phyloP scores from a whole-genome alignment of 352 stramenopile genomes.

The Pythium myriotylum region DNA sequence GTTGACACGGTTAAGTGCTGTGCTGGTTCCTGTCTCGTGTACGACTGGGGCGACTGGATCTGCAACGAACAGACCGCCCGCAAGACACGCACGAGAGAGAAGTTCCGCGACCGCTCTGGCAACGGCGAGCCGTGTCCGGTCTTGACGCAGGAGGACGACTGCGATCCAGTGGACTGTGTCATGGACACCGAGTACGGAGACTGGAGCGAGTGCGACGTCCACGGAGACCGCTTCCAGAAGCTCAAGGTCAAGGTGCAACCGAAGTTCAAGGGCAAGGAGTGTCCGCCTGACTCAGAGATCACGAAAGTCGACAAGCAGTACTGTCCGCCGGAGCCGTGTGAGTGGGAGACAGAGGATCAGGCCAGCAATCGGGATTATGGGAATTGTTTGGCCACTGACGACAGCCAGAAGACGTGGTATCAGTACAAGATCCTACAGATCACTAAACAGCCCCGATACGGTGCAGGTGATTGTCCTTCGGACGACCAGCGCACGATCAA shows the following conservation, averaged over 20 bases:
- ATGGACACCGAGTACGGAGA: conserved; percentile 15
- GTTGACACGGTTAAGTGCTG: conserved; percentile 23
- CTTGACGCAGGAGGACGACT: neutral
- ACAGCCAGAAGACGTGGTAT: neutral
- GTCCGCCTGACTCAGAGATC: neutral
- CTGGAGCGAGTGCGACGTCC: conserved; percentile 18
- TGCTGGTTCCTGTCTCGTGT: conserved; percentile 17
- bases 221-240: neutral
- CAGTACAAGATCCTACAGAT: neutral
- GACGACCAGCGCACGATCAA: neutral
- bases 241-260: conserved; percentile 5
- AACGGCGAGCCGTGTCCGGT: conserved; percentile 18
- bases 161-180: conserved; percentile 19
- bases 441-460: neutral
- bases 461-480: neutral
- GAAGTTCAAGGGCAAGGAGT: neutral
- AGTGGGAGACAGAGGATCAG: neutral
- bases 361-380: neutral
- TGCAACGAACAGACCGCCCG: conserved; percentile 14
- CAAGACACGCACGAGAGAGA: conserved; percentile 10
- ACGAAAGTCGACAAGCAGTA: too few species aligned
- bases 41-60: conserved; percentile 9
- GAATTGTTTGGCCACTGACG: neutral
- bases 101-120: neutral
- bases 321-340: neutral